A percentile compares a stretch with the other conserved stretches of the same genome.
phyloP scores from a whole-genome alignment of 768 basidiomycete genomes.

The Tulasnella sp. region DNA sequence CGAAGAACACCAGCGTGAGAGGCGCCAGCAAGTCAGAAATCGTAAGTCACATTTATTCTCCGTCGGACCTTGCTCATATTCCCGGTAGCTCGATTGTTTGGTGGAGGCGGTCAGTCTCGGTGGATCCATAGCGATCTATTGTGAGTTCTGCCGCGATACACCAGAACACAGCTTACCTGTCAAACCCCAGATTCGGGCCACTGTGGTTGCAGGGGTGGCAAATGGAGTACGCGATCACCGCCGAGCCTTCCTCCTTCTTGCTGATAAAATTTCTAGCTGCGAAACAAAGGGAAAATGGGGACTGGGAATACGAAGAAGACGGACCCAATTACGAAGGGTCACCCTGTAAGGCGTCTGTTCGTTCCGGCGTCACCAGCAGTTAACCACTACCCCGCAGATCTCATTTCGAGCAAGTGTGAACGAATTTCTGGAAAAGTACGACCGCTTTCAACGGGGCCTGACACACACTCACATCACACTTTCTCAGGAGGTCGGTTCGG shows the following conservation, averaged over 20 bases:
- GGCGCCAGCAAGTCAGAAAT: background rate
- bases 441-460: background rate
- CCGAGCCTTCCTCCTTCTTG: background rate
- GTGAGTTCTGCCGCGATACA: background rate
- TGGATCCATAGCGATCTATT: background rate
- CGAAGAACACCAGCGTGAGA: background rate
- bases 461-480: background rate
- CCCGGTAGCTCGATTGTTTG: background rate
- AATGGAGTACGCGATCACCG: background rate
- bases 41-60: background rate
- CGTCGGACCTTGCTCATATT: background rate
- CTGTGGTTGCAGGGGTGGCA: background rate
- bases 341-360: no score
- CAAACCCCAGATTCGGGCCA: background rate
- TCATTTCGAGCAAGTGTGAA: background rate
- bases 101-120: background rate
- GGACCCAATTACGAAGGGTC: background rate
- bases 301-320: background rate
- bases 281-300: background rate
- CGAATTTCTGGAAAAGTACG: background rate
- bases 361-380: no score
- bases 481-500: background rate
- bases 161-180: background rate
- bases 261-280: background rate
- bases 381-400: background rate